Evolutionary conservation across 2,329 filamentous ascomycete species (phyloP).

Genomic region (Bisporella sp.): DNA sequence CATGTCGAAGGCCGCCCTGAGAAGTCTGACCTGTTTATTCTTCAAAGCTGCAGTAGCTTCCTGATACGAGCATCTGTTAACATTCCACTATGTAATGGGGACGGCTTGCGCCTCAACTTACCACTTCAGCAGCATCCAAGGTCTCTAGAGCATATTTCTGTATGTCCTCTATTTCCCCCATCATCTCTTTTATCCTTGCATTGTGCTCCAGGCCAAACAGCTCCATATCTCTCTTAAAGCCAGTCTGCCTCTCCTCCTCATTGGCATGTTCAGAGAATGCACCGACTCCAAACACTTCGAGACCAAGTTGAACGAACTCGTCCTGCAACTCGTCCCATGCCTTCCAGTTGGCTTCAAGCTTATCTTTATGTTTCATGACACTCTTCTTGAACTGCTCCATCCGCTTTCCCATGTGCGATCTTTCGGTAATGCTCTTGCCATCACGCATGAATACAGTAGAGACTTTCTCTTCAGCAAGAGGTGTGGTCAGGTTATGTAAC

Average conservation of each 20-base stretch:
- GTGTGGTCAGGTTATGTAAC: slow-evolving; percentile 6
- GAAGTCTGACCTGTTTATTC: slow-evolving; percentile 10
- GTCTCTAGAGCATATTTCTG: slow-evolving; percentile 12
- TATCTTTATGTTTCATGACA: slow-evolving; percentile 15
- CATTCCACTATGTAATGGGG: neutral
- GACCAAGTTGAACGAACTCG: slow-evolving; percentile 19
- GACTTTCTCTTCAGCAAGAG: slow-evolving; percentile 17
- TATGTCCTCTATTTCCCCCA: slow-evolving; percentile 17
- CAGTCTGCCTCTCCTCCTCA: slow-evolving; percentile 1
- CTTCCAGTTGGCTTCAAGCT: slow-evolving; percentile 20
- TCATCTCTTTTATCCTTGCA: slow-evolving; percentile 11
- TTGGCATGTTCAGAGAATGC: slow-evolving; percentile 6
- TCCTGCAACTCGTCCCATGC: slow-evolving; percentile 21
- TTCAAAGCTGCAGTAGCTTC: slow-evolving; percentile 11
- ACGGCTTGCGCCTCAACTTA: slow-evolving; percentile 2
- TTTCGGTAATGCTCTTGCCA: slow-evolving; percentile 10
- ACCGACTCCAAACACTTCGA: slow-evolving; percentile 12
- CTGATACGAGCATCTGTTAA: slow-evolving; percentile 4
- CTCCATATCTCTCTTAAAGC: slow-evolving; percentile 17
- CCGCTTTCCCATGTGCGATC: slow-evolving; percentile 18
- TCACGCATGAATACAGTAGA: slow-evolving; percentile 11
- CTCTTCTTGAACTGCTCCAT: slow-evolving; percentile 13
- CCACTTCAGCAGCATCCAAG: slow-evolving; percentile 23
- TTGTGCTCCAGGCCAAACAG: slow-evolving; percentile 14
- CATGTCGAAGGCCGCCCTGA: slow-evolving; percentile 1